Evolutionary conservation across 495 filamentous ascomycete genomes (phyloP), one percentile per base, ranked within the genome.

Genomic region (Penicillium egyptiacum): DNA sequence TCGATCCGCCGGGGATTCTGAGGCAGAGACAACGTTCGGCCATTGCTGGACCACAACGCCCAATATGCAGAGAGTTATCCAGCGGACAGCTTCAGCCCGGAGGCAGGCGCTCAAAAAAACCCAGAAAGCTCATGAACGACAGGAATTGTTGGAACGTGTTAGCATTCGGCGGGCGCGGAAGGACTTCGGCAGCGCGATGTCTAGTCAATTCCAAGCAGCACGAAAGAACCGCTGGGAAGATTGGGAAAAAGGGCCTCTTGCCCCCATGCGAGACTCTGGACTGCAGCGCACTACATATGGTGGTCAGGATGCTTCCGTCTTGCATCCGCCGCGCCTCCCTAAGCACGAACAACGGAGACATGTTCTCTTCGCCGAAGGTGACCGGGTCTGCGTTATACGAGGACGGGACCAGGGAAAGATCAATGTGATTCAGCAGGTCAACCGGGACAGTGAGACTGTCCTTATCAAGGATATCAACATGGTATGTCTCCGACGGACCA

Each of bases 321-420:
- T 81, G 56, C 59, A 71, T 35, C 64, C 66, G 22, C 67, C 74
- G 17, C 59, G 66, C 35, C 61, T 81, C 39, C 74, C 73, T 23
- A 56, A 74, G 55, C 68, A 79, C 50, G 60, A 74, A 42, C 84
- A 83, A 52, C 74, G 79, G 40, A 77, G 81, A 63, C 78, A 79
- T 60, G 77, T 86, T 58, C 87, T 87, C 54, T 79, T 97, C 60
- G 81, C 76, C 16, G 65, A 71, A 8, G 85, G 83, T 9, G 92
- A 97, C 64, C 80, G 92, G 52, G 89, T 96, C 30, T 89, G 91
- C 35, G 68, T 96, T 31, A 73, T 88, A 44, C 84, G 86, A 48
- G 91, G 92, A 20, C 76, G 76, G 55, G 88, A 92, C 59, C 87
- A 86, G 75, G 90, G 91, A 55, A 87, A 86, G 72, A 96, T 98